Evolutionary conservation across 2,329 filamentous ascomycete genomes (phyloP).

Genomic region (Neonectria faginata): DNA sequence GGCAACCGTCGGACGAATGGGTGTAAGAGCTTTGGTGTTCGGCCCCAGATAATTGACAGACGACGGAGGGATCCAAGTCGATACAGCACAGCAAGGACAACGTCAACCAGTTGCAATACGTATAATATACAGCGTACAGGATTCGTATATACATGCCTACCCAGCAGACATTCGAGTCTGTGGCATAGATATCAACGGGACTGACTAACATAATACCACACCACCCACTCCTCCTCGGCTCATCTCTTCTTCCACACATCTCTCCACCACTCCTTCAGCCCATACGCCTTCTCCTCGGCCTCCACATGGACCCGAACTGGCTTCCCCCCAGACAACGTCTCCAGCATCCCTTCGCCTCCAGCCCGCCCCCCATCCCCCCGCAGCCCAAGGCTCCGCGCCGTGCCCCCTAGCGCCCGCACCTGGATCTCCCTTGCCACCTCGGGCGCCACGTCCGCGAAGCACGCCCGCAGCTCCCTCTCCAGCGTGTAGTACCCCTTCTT

Average conservation of each 20-base stretch:
- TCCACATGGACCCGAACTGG: conserved; percentile 75
- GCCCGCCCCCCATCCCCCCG: conserved; percentile 43
- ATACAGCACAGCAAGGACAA: conserved; percentile 1
- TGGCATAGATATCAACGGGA: not conserved
- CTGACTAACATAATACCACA: not conserved
- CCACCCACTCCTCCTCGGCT: not conserved
- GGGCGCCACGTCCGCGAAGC: conserved; percentile 89
- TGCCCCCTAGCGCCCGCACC: conserved; percentile 66
- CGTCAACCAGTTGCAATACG: not conserved
- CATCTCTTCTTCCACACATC: conserved; percentile 71
- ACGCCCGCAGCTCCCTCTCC: conserved; percentile 81
- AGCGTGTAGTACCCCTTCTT: conserved; percentile 93
- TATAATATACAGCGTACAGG: not conserved
- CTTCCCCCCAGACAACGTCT: conserved; percentile 65
- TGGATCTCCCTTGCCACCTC: conserved; percentile 78
- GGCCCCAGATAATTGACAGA: not conserved
- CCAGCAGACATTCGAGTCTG: not conserved
- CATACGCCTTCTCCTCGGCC: conserved; percentile 80
- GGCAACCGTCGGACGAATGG: conserved; percentile 17
- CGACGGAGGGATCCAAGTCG: not conserved
- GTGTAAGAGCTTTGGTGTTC: conserved; percentile 14
- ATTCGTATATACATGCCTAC: not conserved
- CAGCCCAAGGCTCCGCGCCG: conserved; percentile 52
- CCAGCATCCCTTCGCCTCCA: conserved; percentile 66
- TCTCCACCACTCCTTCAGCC: conserved; percentile 88